A percentile compares a stretch with the other conserved stretches of the same genome.
phyloP scores from a whole-genome alignment of 2,329 filamentous ascomycete species.

The Hypoxylon sp. region DNA sequence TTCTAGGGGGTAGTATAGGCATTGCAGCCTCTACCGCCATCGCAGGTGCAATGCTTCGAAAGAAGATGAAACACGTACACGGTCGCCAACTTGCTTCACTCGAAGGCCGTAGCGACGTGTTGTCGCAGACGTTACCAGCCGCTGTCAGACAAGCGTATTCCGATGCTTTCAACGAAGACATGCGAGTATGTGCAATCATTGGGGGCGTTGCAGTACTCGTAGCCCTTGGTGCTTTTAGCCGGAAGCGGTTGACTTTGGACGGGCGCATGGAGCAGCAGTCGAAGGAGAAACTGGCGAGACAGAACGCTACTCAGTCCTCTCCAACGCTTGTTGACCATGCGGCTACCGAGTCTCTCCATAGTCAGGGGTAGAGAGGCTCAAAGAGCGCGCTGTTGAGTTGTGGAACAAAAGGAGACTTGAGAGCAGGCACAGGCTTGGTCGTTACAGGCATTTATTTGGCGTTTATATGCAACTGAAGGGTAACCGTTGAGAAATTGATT shows the following conservation, averaged over 20 bases:
- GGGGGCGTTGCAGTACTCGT: constrained; percentile 59
- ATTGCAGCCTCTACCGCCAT: constrained; percentile 68
- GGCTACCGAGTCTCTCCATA: not conserved
- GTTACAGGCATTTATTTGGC: not conserved
- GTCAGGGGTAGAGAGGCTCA: not conserved
- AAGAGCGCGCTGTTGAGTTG: too few species aligned
- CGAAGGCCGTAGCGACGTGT: constrained; percentile 33
- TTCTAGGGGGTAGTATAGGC: constrained; percentile 69
- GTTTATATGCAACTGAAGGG: not conserved
- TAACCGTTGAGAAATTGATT: not conserved
- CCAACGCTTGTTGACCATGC: constrained; percentile 1
- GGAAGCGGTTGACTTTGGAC: constrained; percentile 50
- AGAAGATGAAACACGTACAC: constrained; percentile 52
- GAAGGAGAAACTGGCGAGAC: constrained; percentile 49
- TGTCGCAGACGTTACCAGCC: constrained; percentile 53
- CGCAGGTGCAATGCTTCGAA: constrained; percentile 55
- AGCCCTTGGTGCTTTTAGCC: constrained; percentile 59
- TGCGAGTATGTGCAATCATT: constrained; percentile 63
- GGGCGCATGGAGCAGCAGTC: constrained; percentile 50
- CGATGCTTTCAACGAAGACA: constrained; percentile 62
- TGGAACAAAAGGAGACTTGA: not conserved
- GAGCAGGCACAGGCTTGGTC: not conserved
- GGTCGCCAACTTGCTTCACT: constrained; percentile 50
- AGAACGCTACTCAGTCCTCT: constrained; percentile 27
- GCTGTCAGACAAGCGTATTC: constrained; percentile 60